Evolutionary conservation across 2,329 filamentous ascomycete species (phyloP), one percentile per base, ranked within the genome.

Genomic region (Westerdykella aurantiaca): DNA sequence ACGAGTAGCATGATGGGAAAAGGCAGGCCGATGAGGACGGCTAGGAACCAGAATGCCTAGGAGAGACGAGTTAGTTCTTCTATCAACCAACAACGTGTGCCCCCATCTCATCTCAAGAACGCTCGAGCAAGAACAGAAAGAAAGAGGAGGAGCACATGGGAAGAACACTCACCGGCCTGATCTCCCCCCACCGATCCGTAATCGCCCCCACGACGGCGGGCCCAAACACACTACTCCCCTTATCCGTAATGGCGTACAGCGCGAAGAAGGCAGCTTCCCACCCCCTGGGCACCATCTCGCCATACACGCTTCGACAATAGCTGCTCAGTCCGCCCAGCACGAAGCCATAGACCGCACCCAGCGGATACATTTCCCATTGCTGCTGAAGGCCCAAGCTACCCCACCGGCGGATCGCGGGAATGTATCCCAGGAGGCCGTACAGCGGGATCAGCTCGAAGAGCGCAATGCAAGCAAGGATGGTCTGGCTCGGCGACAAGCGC

Each of bases 211-310:
- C 93, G 61, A 98, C 91, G 0, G 88, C 86, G 0, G 93, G 93
- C 0, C 93, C 93, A 66, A 98, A 96, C 2, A 97, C 76, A 61
- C 87, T 94, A 17, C 86, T 93, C 1, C 91, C 90, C 68, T 98
- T 98, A 66, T 98, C 93, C 1, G 93, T 97, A 51, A 97, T 96
- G 31, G 93, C 93, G 63, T 97, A 98, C 1, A 98, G 75, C 0
- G 91, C 90, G 63, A 95, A 98, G 63, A 98, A 98, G 0, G 91
- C 90, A 0, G 93, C 90, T 69, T 98, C 93, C 23, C 86, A 94
- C 4, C 93, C 93, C 0, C 88, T 88, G 1, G 93, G 93, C 43
- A 98, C 95, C 44, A 98, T 76, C 66, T 97, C 90, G 33, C 89
- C 90, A 62, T 88, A 98, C 4, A 98, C 76, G 48, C 87, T 90